Evolutionary conservation across 306 rosid genomes (phyloP).

Genomic region (Pachyrhizus erosus): DNA sequence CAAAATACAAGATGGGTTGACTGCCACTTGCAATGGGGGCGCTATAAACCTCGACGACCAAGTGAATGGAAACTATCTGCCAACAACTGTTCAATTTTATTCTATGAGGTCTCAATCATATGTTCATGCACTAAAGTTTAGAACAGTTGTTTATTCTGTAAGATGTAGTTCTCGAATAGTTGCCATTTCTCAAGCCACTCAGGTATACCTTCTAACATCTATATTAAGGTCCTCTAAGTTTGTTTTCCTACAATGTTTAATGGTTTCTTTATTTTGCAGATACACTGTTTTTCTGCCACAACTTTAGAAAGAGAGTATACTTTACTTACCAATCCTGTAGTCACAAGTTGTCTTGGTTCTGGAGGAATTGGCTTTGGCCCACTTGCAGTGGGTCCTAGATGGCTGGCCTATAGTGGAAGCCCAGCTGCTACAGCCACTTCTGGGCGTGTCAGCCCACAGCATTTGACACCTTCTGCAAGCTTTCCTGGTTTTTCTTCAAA

Average conservation of each 20-base stretch:
- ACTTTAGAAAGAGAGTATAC: slow-evolving; percentile 74
- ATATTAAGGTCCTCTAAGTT: neutral
- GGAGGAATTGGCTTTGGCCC: slow-evolving; percentile 83
- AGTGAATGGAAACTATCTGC: slow-evolving; percentile 54
- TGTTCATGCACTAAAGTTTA: slow-evolving; percentile 72
- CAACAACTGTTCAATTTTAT: slow-evolving; percentile 74
- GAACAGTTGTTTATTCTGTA: slow-evolving; percentile 73
- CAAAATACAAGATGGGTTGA: slow-evolving; percentile 51
- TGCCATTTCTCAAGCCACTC: slow-evolving; percentile 73
- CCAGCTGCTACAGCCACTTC: slow-evolving; percentile 55
- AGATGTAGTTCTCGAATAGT: slow-evolving; percentile 84
- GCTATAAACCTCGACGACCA: slow-evolving; percentile 55
- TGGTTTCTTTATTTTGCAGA: slow-evolving; percentile 54
- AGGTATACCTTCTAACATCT: slow-evolving; percentile 56
- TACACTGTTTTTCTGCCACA: slow-evolving; percentile 74
- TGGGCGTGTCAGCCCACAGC: slow-evolving; percentile 75
- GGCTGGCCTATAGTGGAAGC: slow-evolving; percentile 89
- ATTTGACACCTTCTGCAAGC: slow-evolving; percentile 70
- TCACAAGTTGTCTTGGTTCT: slow-evolving; percentile 54
- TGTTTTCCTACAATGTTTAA: slow-evolving; percentile 29
- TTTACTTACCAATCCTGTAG: slow-evolving; percentile 72
- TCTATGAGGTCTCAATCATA: slow-evolving; percentile 75
- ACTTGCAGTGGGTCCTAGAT: slow-evolving; percentile 84
- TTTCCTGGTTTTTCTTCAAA: slow-evolving; percentile 70
- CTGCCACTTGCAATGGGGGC: slow-evolving; percentile 50